These are phyloP conservation scores for Usnea hakonensis DNA, from an alignment of 495 filamentous ascomycete genomes.

Conservation along the genomic window DNA sequence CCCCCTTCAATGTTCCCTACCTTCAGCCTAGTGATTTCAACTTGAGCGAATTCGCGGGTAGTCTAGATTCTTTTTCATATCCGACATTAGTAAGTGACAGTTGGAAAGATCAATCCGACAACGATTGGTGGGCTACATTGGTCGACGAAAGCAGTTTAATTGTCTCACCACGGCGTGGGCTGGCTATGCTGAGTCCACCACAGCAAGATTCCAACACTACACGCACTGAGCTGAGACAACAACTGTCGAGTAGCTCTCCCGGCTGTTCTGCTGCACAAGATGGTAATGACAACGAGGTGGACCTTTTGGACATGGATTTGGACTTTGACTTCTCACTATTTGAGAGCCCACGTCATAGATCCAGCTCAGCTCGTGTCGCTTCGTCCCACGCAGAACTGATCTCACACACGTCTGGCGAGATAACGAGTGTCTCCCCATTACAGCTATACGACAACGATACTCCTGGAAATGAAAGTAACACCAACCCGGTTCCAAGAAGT, in stretches of 20 bases:
- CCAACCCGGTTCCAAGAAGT: background rate
- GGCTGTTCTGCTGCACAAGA: background rate
- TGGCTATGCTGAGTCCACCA: background rate
- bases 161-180: background rate
- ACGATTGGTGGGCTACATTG: background rate
- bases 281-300: background rate
- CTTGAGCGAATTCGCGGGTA: background rate
- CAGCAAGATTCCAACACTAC: background rate
- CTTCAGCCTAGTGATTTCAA: background rate
- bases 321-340: background rate
- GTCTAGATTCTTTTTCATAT: background rate
- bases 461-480: background rate
- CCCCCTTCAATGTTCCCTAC: background rate
- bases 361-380: background rate
- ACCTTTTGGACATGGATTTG: background rate
- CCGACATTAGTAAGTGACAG: background rate
- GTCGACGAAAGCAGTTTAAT: background rate
- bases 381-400: background rate
- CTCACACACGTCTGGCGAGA: background rate
- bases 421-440: background rate
- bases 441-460: background rate
- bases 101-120: background rate
- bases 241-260: background rate
- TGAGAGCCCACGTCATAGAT: background rate
- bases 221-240: background rate